These are phyloP conservation scores for Apocynum venetum DNA, from an alignment of 257 asterid species.

Conservation along the genomic window DNA sequence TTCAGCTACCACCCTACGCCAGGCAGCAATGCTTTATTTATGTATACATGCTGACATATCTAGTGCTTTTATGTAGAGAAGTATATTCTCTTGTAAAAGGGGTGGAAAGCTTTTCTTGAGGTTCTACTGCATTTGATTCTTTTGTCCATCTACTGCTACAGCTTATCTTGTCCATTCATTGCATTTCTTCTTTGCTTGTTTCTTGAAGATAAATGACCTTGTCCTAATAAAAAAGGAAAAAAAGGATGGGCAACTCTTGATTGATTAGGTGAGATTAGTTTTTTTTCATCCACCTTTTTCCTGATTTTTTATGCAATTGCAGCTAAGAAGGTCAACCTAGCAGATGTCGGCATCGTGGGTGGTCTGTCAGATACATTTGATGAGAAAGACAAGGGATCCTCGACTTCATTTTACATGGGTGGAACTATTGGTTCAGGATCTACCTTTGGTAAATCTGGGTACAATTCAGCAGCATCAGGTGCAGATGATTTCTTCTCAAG, in stretches of 20 bases:
- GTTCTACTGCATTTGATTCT: background rate
- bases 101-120: background rate
- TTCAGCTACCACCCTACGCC: too few relatives aligned
- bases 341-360: conserved; percentile 78
- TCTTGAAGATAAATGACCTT: background rate
- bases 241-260: background rate
- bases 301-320: conserved; percentile 24
- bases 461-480: conserved; percentile 33
- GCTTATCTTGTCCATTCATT: background rate
- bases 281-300: background rate
- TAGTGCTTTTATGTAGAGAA: too few relatives aligned
- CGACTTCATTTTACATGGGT: conserved; percentile 58
- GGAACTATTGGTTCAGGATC: conserved; percentile 64
- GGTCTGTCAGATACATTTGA: conserved; percentile 55
- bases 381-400: conserved; percentile 56
- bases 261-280: background rate
- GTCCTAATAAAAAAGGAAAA: background rate
- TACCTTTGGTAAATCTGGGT: conserved; percentile 48
- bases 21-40: background rate
- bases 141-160: background rate
- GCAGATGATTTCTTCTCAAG: conserved; percentile 64
- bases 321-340: conserved; percentile 81
- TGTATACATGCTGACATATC: too few relatives aligned
- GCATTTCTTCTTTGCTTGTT: background rate
- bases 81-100: too few relatives aligned